Evolutionary conservation across 1,284 basidiomycete genomes (phyloP).

Genomic region (Trichosporon sp.): DNA sequence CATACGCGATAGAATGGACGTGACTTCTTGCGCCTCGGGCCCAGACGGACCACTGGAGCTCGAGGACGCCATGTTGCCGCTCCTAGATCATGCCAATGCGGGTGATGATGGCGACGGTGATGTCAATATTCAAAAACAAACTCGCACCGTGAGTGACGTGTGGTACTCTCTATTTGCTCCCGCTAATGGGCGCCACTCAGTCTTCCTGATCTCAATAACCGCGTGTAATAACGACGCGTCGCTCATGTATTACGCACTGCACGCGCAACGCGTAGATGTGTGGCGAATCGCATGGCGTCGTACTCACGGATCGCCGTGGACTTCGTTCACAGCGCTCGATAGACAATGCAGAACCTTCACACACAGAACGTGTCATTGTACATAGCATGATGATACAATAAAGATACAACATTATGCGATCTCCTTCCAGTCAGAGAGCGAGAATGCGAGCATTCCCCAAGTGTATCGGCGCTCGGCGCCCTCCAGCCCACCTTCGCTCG

Average conservation of each 20-base stretch:
- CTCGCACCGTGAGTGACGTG: constrained; percentile 1
- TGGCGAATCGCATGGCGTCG: too few species aligned
- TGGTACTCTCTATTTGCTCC: background rate
- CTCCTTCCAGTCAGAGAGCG: constrained; percentile 71
- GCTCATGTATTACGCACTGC: background rate
- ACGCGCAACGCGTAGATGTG: background rate
- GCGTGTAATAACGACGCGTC: background rate
- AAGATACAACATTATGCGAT: background rate
- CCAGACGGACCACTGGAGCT: background rate
- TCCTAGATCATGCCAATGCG: background rate
- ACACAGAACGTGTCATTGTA: too few species aligned
- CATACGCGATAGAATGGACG: constrained; percentile 32
- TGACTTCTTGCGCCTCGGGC: constrained; percentile 21
- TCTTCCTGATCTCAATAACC: background rate
- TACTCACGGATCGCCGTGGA: too few species aligned
- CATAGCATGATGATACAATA: background rate
- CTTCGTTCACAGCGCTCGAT: too few species aligned
- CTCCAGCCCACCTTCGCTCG: constrained; percentile 53
- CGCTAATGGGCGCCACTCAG: background rate
- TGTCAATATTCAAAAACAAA: background rate
- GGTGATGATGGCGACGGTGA: background rate
- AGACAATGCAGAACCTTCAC: too few species aligned
- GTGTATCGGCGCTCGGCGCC: constrained; percentile 51
- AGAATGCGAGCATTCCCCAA: constrained; percentile 68
- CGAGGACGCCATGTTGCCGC: constrained; percentile 2